Percentiles rank a stretch among this genome's conserved stretches.
These are phyloP conservation scores for Aegilops speltoides DNA, from an alignment of 176 grass and related monocot genomes.

Conservation along the genomic window DNA sequence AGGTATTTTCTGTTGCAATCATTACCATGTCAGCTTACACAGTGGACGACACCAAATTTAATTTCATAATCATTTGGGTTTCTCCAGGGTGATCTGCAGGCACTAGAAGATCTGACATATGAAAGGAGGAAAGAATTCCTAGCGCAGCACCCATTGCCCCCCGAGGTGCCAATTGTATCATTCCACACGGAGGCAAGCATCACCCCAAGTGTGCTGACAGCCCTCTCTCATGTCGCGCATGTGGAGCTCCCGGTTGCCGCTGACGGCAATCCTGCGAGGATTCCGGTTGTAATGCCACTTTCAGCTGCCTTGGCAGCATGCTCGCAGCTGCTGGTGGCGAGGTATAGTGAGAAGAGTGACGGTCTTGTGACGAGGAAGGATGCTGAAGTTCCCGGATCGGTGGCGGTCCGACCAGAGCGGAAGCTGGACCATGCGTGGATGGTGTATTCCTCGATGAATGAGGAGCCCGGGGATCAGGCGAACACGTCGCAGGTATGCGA, in stretches of 20 bases:
- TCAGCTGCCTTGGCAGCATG: constrained; percentile 85
- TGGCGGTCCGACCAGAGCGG: constrained; percentile 55
- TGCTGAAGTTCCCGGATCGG: constrained; percentile 77
- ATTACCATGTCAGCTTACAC: neutral
- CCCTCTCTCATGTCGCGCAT: constrained; percentile 84
- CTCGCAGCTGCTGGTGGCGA: constrained; percentile 65
- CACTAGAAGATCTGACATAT: constrained; percentile 80
- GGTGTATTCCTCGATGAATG: constrained; percentile 77
- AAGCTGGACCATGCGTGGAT: constrained; percentile 96
- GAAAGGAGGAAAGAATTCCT: constrained; percentile 78
- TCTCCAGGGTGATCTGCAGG: constrained; percentile 77
- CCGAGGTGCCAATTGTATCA: constrained; percentile 70
- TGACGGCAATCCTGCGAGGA: constrained; percentile 50
- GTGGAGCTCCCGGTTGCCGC: constrained; percentile 69
- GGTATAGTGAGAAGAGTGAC: constrained; percentile 90
- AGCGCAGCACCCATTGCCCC: constrained; percentile 50
- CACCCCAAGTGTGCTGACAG: constrained; percentile 61
- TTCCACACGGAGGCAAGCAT: constrained; percentile 94
- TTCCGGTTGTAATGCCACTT: constrained; percentile 81
- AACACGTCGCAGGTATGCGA: constrained; percentile 85
- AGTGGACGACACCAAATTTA: neutral
- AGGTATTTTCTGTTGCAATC: constrained; percentile 52
- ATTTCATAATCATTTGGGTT: constrained; percentile 17
- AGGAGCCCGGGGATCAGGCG: constrained; percentile 56
- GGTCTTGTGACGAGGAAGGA: constrained; percentile 78